Evolutionary conservation across 1,139 yeast genomes (phyloP).

Genomic region (Tardiomyces blankii): DNA sequence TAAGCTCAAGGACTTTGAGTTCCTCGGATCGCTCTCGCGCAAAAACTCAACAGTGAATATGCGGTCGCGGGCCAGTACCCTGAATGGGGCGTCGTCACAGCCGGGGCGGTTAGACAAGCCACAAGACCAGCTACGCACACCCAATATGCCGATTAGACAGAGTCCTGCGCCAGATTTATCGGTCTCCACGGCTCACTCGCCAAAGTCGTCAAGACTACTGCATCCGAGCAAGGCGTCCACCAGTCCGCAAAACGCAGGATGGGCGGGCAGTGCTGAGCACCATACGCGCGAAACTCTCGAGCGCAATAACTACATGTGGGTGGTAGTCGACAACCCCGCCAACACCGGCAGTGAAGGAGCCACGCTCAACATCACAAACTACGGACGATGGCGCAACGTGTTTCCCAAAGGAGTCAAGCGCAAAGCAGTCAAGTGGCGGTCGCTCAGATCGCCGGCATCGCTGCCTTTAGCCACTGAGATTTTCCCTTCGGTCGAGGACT

Average conservation of each 20-base stretch:
- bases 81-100: too few species aligned
- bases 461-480: conserved; percentile 70
- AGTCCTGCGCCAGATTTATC: too few species aligned
- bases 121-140: not conserved
- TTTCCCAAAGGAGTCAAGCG: conserved; percentile 62
- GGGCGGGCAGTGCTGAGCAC: conserved; percentile 4
- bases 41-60: not conserved
- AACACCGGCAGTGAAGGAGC: conserved; percentile 12
- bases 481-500: conserved; percentile 61
- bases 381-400: conserved; percentile 81
- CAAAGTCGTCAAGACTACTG: not conserved
- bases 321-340: conserved; percentile 20
- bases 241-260: not conserved
- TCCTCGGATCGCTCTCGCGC: not conserved
- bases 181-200: not conserved
- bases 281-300: conserved; percentile 2
- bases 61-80: not conserved
- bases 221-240: not conserved
- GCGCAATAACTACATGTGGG: conserved; percentile 19
- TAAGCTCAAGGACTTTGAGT: not conserved
- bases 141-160: not conserved
- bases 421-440: conserved; percentile 77
- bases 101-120: not conserved
- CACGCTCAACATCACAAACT: conserved; percentile 21
- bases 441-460: conserved; percentile 87